Conservation (phyloP, 164 flowering plant genomes). For the Cinnamomum chago region DNA sequence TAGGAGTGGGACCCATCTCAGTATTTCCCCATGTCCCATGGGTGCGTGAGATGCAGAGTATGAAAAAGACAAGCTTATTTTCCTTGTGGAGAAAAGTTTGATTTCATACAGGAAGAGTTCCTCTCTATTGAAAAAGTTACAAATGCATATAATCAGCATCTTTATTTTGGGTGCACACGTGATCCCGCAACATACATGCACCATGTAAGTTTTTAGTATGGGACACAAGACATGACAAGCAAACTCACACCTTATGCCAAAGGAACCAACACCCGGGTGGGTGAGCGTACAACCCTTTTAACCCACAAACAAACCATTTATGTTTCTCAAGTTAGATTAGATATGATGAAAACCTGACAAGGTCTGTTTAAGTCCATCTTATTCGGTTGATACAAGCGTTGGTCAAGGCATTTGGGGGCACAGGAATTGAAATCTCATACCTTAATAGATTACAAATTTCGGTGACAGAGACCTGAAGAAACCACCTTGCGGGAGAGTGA, state of each 20-base stretch:
- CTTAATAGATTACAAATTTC: slow-evolving; percentile 40
- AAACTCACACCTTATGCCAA: neutral
- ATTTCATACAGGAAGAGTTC: too few species aligned
- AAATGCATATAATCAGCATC: too few species aligned
- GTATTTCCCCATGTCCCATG: neutral
- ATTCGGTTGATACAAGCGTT: slow-evolving; percentile 44
- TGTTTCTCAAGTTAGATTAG: neutral
- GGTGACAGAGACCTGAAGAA: slow-evolving; percentile 42
- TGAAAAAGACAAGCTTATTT: too few species aligned
- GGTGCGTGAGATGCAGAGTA: neutral
- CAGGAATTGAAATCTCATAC: slow-evolving; percentile 19
- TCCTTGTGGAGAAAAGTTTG: too few species aligned
- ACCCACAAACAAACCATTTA: neutral
- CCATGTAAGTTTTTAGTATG: too few species aligned
- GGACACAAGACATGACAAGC: too few species aligned
- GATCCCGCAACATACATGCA: too few species aligned
- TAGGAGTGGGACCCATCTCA: neutral
- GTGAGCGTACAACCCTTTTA: neutral
- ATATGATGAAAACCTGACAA: slow-evolving; percentile 39
- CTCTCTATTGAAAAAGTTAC: too few species aligned
- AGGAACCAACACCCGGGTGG: neutral
- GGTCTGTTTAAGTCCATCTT: slow-evolving; percentile 37
- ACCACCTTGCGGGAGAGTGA: slow-evolving; percentile 17
- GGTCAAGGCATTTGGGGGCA: slow-evolving; percentile 40
- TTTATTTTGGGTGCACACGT: too few species aligned